Conservation (phyloP, 805 yeast genomes). For the Candida tibetensis region DNA sequence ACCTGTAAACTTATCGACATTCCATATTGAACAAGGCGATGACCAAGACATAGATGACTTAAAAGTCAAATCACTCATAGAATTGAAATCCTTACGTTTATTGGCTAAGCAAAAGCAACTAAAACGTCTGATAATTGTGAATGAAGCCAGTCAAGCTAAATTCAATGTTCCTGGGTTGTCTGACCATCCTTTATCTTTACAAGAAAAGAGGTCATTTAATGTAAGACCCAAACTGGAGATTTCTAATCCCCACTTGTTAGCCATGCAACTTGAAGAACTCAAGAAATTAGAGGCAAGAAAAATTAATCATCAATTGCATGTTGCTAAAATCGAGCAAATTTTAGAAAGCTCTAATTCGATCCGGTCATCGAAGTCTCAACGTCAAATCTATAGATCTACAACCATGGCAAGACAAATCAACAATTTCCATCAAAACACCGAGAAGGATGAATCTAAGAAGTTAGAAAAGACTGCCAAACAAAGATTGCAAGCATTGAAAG, state of each 20-base stretch:
- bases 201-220: slow-evolving; percentile 68
- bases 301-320: slow-evolving; percentile 23
- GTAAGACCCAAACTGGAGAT: slow-evolving; percentile 68
- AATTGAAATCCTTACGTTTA: slow-evolving; percentile 63
- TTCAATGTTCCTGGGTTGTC: slow-evolving; percentile 50
- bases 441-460: slow-evolving; percentile 73
- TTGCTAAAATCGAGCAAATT: slow-evolving; percentile 21
- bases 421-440: slow-evolving; percentile 54
- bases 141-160: slow-evolving; percentile 55
- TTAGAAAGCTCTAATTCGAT: slow-evolving; percentile 25
- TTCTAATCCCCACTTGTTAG: slow-evolving; percentile 70
- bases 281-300: slow-evolving; percentile 51
- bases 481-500: slow-evolving; percentile 81
- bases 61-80: slow-evolving; percentile 66
- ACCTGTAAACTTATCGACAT: slow-evolving; percentile 71
- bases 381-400: slow-evolving; percentile 24
- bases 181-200: slow-evolving; percentile 53
- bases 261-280: slow-evolving; percentile 72
- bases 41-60: slow-evolving; percentile 44
- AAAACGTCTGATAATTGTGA: slow-evolving; percentile 57
- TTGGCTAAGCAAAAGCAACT: slow-evolving; percentile 68
- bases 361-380: slow-evolving; percentile 18
- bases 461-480: slow-evolving; percentile 81
- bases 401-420: slow-evolving; percentile 34
- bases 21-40: slow-evolving; percentile 28